A percentile compares a stretch with the other conserved stretches of the same genome.
These are phyloP conservation scores for Paramarasmius palmivorus DNA, from an alignment of 1,284 basidiomycete species.

Conservation along the genomic window DNA sequence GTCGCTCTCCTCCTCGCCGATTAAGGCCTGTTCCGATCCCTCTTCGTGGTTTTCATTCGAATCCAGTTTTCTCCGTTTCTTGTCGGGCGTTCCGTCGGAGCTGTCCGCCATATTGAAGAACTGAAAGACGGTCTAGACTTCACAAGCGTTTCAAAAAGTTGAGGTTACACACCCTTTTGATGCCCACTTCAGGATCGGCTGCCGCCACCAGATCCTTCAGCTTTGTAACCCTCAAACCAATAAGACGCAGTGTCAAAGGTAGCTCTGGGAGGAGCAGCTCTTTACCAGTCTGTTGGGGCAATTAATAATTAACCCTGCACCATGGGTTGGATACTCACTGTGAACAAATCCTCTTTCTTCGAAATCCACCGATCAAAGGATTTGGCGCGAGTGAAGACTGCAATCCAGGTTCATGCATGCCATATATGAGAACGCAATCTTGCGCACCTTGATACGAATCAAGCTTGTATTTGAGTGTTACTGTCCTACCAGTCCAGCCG, in stretches of 20 bases:
- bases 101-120: not conserved
- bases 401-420: not conserved
- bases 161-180: constrained; percentile 58
- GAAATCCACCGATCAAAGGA: constrained; percentile 76
- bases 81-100: not conserved
- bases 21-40: constrained; percentile 17
- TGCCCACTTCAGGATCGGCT: constrained; percentile 45
- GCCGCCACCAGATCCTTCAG: constrained; percentile 72
- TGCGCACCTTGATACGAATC: constrained; percentile 72
- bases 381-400: constrained; percentile 82
- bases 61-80: not conserved
- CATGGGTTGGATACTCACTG: constrained; percentile 43
- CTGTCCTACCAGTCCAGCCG: constrained; percentile 75
- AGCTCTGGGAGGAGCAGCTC: constrained; percentile 81
- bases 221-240: constrained; percentile 83
- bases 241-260: constrained; percentile 75
- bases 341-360: constrained; percentile 77
- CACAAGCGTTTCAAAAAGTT: not conserved
- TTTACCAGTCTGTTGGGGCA: constrained; percentile 62
- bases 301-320: not conserved
- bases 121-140: not conserved
- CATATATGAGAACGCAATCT: not conserved
- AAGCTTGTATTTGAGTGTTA: constrained; percentile 81
- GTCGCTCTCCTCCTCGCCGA: constrained; percentile 49
- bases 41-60: not conserved